phyloP scores from a whole-genome alignment of 2,329 filamentous ascomycete species.

The Trichoderma aggressivum region DNA sequence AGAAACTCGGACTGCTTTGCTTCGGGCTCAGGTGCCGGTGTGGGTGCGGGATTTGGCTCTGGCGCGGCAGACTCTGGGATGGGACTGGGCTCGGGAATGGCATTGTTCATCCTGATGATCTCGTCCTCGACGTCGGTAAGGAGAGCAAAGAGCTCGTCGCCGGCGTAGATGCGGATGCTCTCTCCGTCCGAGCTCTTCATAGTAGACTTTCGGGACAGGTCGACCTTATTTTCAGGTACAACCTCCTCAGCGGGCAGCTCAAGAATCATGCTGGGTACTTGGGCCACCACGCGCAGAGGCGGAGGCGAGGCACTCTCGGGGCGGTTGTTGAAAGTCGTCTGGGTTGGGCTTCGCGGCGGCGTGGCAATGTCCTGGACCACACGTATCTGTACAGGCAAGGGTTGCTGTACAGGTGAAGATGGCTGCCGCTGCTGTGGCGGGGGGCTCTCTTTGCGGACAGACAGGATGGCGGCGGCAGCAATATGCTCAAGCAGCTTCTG shows the following conservation, averaged over 20 bases:
- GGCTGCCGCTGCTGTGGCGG: not conserved
- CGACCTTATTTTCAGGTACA: conserved; percentile 29
- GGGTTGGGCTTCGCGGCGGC: conserved; percentile 58
- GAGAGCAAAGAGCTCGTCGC: conserved; percentile 63
- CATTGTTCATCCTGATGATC: conserved; percentile 36
- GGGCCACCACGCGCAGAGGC: conserved; percentile 50
- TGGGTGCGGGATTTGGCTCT: not conserved
- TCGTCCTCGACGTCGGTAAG: conserved; percentile 62
- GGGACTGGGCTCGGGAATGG: conserved; percentile 19
- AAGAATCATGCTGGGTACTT: conserved; percentile 55
- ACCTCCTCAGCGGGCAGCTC: conserved; percentile 48
- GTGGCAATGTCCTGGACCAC: conserved; percentile 47
- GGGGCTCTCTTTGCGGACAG: conserved; percentile 23
- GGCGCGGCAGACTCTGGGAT: not conserved
- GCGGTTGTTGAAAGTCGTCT: conserved; percentile 34
- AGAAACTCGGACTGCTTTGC: conserved; percentile 21
- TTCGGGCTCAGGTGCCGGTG: conserved; percentile 16
- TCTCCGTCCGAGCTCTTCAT: conserved; percentile 48
- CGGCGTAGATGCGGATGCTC: conserved; percentile 66
- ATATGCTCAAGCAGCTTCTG: conserved; percentile 81
- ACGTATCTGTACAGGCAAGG: conserved; percentile 34
- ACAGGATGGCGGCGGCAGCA: conserved; percentile 63
- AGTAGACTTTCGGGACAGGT: conserved; percentile 24
- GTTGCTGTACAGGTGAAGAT: not conserved
- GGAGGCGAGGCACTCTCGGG: conserved; percentile 42